Percentiles rank a stretch among this genome's conserved stretches.
phyloP scores from a whole-genome alignment of 2,329 filamentous ascomycete species.

The Emmonsia crescens region DNA sequence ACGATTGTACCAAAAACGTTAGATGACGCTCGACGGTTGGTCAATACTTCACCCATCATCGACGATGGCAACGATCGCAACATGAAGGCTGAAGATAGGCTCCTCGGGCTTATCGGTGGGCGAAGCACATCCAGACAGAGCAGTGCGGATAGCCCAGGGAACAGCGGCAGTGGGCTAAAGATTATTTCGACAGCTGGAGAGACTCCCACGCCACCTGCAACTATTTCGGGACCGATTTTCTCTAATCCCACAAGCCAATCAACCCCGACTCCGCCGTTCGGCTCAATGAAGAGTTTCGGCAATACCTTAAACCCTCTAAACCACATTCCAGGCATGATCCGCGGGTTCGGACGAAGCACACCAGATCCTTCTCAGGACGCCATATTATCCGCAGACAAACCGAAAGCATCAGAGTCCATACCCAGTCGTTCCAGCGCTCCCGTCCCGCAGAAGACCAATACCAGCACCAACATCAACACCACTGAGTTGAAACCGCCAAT shows the following conservation, averaged over 20 bases:
- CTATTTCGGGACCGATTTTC: not conserved
- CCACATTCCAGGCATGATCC: slow-evolving; percentile 65
- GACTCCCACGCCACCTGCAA: slow-evolving; percentile 19
- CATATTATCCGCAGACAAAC: slow-evolving; percentile 29
- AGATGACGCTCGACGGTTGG: slow-evolving; percentile 81
- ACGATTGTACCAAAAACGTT: slow-evolving; percentile 70
- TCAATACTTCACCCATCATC: slow-evolving; percentile 42
- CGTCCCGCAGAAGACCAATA: slow-evolving; percentile 27
- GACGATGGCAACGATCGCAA: slow-evolving; percentile 43
- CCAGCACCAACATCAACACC: slow-evolving; percentile 27
- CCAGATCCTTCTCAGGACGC: slow-evolving; percentile 18
- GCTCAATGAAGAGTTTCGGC: slow-evolving; percentile 71
- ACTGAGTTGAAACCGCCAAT: slow-evolving; percentile 44
- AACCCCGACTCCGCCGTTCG: slow-evolving; percentile 51
- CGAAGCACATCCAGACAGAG: slow-evolving; percentile 39
- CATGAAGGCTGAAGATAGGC: slow-evolving; percentile 48
- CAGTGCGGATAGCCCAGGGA: not conserved
- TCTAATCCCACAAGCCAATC: slow-evolving; percentile 16
- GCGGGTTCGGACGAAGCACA: slow-evolving; percentile 53
- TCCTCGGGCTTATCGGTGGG: slow-evolving; percentile 62
- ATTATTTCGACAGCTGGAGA: slow-evolving; percentile 1
- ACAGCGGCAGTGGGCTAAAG: not conserved
- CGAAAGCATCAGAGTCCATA: slow-evolving; percentile 28
- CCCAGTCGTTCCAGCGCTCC: slow-evolving; percentile 42
- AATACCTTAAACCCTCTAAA: slow-evolving; percentile 75